Base-by-base conservation (phyloP, 1,284 basidiomycete species). In the Fistulinella staudtii region DNA sequence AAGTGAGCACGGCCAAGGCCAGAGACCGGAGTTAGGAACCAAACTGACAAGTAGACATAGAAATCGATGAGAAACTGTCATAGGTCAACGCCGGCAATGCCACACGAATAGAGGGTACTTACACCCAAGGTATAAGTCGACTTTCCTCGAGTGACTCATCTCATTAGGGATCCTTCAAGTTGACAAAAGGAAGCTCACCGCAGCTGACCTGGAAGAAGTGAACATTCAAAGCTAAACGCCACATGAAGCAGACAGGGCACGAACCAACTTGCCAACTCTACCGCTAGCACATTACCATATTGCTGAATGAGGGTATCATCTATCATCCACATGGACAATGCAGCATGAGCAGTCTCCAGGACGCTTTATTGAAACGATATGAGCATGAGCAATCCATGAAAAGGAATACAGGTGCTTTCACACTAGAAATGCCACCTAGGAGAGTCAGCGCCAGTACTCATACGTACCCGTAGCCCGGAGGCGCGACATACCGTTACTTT, bases 41-140 rank as follows among this genome's bases (percentile, higher is more conserved):
- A 28, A n/a, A 42, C 60, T 41, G 21, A 60, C 60, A 53, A 17
- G 25, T 65, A 65, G 28, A 62, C 61, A 28, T 60, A 48, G 21
- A 63, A 58, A 45, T 62, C 63, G 27, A 62, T 56, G 18, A 60
- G 3, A 21, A 62, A 47, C 60, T 65, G 29, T 5, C 1, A 28
- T 2, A 15, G 8, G 17, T 61, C 31, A 63, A 45, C 17, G 8
- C 13, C 9, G 6, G 27, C 7, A 3, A 3, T n/a, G 1, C 13
- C 8, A 10, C 2, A 13, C 5, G 1, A 10, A 38, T 8, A 8
- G 14, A 36, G 1, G 17, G 22, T 15, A 28, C 56, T 50, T 37
- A 62, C 60, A 25, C 60, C 60, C 8, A 58, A 39, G 8, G 42
- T 52, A 11, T 51, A 62, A 2, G 37, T 61, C 13, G 36, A 35